phyloP scores from a whole-genome alignment of 768 basidiomycete genomes.

The Kockovaella imperatae region DNA sequence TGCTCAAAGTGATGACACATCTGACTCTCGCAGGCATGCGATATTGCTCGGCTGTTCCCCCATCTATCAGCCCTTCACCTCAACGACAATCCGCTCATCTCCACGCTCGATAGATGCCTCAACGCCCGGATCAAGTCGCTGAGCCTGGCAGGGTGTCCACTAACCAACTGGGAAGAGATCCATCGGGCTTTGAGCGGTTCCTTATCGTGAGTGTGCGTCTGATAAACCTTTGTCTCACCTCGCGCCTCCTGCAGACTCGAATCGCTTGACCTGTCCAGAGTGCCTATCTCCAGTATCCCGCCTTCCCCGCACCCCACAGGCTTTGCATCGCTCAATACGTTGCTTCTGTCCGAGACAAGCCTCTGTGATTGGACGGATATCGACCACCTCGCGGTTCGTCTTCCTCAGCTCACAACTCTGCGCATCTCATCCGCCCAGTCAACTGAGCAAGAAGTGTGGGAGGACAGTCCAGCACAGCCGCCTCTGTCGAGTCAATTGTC shows the following conservation, averaged over 20 bases:
- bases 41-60: constrained; percentile 5
- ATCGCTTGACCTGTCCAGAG: constrained; percentile 13
- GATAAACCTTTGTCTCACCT: background rate
- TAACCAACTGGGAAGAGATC: constrained; percentile 19
- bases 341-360: constrained; percentile 5
- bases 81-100: constrained; percentile 17
- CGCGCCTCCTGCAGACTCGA: constrained; percentile 3
- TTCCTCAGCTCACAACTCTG: too few species aligned
- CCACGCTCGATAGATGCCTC: background rate
- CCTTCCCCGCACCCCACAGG: background rate
- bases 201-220: background rate
- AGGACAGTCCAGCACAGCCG: background rate
- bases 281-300: constrained; percentile 4
- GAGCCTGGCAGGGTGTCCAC: constrained; percentile 24
- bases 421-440: too few species aligned
- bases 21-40: constrained; percentile 2
- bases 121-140: constrained; percentile 13
- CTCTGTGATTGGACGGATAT: constrained; percentile 18
- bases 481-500: too few species aligned
- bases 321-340: constrained; percentile 3
- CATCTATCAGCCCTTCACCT: constrained; percentile 16
- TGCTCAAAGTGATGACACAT: background rate
- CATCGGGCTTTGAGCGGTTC: background rate
- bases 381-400: too few species aligned
- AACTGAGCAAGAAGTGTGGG: too few species aligned